These are phyloP conservation scores for Larix sibirica DNA, from an alignment of 83 land plant species.

Conservation along the genomic window DNA sequence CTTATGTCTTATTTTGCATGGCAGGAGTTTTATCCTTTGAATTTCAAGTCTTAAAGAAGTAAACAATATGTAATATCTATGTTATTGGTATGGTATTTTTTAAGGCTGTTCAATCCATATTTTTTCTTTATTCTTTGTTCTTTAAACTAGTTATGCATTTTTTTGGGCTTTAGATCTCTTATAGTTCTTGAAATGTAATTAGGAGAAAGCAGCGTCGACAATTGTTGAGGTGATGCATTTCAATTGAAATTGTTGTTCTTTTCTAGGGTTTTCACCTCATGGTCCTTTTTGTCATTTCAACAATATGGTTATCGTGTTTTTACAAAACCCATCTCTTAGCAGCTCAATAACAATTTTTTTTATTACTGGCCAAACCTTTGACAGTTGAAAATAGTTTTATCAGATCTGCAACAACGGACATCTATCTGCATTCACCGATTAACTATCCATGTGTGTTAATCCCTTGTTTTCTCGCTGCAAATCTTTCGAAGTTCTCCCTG, in stretches of 20 bases:
- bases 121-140: not conserved
- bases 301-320: not conserved
- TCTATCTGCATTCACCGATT: not conserved
- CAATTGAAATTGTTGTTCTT: not conserved
- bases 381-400: not conserved
- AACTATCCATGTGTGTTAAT: not conserved
- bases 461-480: not conserved
- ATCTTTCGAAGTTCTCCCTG: not conserved
- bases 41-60: not conserved
- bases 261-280: not conserved
- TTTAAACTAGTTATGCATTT: not conserved
- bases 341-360: not conserved
- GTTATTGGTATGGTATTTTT: not conserved
- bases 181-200: no score
- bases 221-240: no score
- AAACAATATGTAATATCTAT: not conserved
- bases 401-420: not conserved
- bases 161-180: not conserved
- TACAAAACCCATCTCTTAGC: not conserved
- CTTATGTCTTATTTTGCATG: not conserved
- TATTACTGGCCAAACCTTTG: not conserved
- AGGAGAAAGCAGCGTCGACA: no score
- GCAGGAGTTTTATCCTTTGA: not conserved
- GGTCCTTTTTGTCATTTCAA: not conserved
- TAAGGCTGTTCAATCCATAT: not conserved